Conservation (phyloP, 78 protist genomes). For the Dictyostelium intermedium region DNA sequence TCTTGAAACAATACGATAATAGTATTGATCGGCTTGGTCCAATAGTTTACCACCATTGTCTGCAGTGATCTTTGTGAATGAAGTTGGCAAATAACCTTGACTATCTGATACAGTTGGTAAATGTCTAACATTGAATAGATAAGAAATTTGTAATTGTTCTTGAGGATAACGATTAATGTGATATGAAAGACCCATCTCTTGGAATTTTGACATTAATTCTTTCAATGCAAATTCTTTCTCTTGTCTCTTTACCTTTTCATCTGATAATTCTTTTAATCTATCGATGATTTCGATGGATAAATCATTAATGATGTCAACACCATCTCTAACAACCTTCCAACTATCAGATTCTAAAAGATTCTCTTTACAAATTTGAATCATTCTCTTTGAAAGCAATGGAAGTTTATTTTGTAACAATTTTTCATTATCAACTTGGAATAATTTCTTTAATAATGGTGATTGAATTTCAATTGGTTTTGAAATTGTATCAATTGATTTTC, state of each 20-base stretch:
- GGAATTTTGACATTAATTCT: not conserved
- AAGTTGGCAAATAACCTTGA: not conserved
- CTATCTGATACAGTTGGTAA: not conserved
- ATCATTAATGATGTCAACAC: conserved; percentile 34
- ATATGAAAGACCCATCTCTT: conserved; percentile 21
- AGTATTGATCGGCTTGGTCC: conserved; percentile 61
- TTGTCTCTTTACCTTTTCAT: not conserved
- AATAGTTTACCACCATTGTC: conserved; percentile 10
- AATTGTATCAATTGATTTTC: not conserved
- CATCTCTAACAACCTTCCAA: conserved; percentile 18
- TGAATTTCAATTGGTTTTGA: not conserved
- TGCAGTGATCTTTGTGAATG: not conserved
- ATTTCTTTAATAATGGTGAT: not conserved
- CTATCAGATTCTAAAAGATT: conserved; percentile 27
- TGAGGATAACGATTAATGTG: not conserved
- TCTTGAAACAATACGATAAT: conserved; percentile 54
- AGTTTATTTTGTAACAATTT: conserved; percentile 28
- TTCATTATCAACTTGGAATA: conserved; percentile 14
- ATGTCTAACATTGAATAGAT: not conserved
- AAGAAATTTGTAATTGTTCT: conserved; percentile 49
- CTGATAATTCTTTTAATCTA: not conserved
- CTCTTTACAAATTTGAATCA: conserved; percentile 17
- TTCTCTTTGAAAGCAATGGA: not conserved
- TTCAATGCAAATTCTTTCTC: conserved; percentile 49
- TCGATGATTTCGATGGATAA: conserved; percentile 23